Conservation (phyloP, 2,329 filamentous ascomycete species). For the Penicillium sp. region DNA sequence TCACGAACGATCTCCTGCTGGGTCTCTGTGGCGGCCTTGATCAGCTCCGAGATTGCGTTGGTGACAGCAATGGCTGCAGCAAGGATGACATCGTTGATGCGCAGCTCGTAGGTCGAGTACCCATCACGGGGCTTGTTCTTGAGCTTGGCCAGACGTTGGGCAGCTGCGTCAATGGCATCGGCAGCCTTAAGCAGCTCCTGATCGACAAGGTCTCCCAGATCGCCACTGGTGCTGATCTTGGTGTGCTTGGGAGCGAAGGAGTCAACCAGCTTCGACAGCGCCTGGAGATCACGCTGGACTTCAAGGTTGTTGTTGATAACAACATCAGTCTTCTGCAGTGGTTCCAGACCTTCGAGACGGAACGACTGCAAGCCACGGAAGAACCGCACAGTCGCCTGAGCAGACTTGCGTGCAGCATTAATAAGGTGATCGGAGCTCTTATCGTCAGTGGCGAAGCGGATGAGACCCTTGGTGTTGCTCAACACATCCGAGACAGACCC, state of each 20-base stretch:
- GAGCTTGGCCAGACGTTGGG: constrained; percentile 82
- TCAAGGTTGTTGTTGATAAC: constrained; percentile 98
- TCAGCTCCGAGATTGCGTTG: constrained; percentile 86
- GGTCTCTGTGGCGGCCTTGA: constrained; percentile 88
- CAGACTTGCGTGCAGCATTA: constrained; percentile 77
- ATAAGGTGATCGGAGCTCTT: constrained; percentile 87
- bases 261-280: constrained; percentile 89
- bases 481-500: constrained; percentile 90
- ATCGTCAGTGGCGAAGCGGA: constrained; percentile 88
- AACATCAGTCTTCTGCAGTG: constrained; percentile 90
- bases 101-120: constrained; percentile 93
- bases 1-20: constrained; percentile 97
- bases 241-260: constrained; percentile 82
- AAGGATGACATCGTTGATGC: constrained; percentile 91
- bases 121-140: constrained; percentile 95
- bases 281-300: constrained; percentile 89
- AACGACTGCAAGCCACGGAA: constrained; percentile 94
- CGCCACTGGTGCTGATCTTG: constrained; percentile 75
- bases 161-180: constrained; percentile 89
- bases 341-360: constrained; percentile 83
- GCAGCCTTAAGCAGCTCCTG: constrained; percentile 88
- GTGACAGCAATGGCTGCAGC: constrained; percentile 92
- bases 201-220: constrained; percentile 90
- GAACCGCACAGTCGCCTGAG: constrained; percentile 84
- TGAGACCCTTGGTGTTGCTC: constrained; percentile 93